Conservation (phyloP, 768 basidiomycete species). For the Suillus americanus region DNA sequence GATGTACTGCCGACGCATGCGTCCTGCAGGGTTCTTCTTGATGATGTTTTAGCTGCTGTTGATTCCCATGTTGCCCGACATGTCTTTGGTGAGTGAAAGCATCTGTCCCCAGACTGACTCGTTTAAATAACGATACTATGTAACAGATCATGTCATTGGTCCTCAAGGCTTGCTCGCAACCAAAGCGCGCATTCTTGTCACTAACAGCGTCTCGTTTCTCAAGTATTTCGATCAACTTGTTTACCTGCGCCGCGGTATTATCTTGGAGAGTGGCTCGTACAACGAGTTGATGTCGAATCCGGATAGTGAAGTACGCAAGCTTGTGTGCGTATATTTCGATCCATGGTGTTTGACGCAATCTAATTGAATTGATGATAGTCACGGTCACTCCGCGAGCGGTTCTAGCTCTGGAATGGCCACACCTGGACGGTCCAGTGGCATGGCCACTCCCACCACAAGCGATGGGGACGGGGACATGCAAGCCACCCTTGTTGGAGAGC, state of each 20-base stretch:
- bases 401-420: constrained; percentile 51
- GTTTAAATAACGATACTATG: not conserved
- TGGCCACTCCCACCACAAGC: constrained; percentile 19
- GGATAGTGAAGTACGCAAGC: constrained; percentile 67
- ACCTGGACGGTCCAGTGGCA: constrained; percentile 39
- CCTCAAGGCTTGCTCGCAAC: constrained; percentile 78
- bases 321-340: constrained; percentile 54
- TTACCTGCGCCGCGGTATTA: constrained; percentile 79
- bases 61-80: constrained; percentile 89
- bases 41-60: constrained; percentile 86
- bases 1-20: constrained; percentile 3
- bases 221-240: constrained; percentile 71
- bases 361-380: constrained; percentile 26
- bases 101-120: not conserved
- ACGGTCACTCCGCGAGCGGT: constrained; percentile 45
- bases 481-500: constrained; percentile 24
- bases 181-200: constrained; percentile 85
- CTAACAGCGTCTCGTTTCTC: constrained; percentile 85
- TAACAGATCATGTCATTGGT: constrained; percentile 78
- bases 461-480: constrained; percentile 27
- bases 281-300: constrained; percentile 54
- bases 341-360: not conserved
- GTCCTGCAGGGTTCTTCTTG: constrained; percentile 62
- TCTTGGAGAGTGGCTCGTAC: constrained; percentile 75
- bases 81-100: constrained; percentile 57